phyloP scores from a whole-genome alignment of 2,329 filamentous ascomycete genomes.

The Claviceps arundinis region DNA sequence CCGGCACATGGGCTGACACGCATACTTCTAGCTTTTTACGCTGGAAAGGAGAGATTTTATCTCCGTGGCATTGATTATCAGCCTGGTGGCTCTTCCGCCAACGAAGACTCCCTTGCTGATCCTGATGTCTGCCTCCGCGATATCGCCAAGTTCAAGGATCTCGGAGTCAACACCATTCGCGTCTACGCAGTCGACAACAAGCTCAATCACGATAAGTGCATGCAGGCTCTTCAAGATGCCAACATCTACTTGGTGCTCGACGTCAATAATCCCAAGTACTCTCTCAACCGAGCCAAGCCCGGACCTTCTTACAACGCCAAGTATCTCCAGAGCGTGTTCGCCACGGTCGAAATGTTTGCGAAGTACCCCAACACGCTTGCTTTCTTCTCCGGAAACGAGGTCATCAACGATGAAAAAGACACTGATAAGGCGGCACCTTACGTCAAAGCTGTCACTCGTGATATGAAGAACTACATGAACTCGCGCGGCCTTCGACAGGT shows the following conservation, averaged over 20 bases:
- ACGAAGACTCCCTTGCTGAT: constrained; percentile 66
- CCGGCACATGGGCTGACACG: background rate
- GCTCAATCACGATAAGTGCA: constrained; percentile 68
- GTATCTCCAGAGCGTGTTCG: constrained; percentile 76
- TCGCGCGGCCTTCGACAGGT: constrained; percentile 48
- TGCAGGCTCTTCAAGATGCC: constrained; percentile 65
- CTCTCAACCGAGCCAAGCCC: constrained; percentile 67
- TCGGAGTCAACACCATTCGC: constrained; percentile 83
- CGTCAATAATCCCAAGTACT: constrained; percentile 82
- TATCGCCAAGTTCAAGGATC: constrained; percentile 66
- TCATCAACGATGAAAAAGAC: constrained; percentile 53
- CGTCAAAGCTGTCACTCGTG: constrained; percentile 67
- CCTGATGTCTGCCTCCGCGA: constrained; percentile 59
- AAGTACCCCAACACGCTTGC: constrained; percentile 78
- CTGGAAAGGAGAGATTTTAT: constrained; percentile 41
- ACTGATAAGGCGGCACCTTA: constrained; percentile 57
- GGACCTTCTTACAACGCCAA: constrained; percentile 72
- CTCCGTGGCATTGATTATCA: constrained; percentile 50
- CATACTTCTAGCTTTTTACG: constrained; percentile 36
- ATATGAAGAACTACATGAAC: constrained; percentile 59
- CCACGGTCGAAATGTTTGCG: constrained; percentile 73
- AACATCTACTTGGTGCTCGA: constrained; percentile 89
- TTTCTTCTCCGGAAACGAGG: constrained; percentile 74
- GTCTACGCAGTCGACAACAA: constrained; percentile 90
- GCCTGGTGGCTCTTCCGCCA: constrained; percentile 43